Evolutionary conservation across 1,139 yeast genomes (phyloP).

Genomic region (Protomyces gravidus): DNA sequence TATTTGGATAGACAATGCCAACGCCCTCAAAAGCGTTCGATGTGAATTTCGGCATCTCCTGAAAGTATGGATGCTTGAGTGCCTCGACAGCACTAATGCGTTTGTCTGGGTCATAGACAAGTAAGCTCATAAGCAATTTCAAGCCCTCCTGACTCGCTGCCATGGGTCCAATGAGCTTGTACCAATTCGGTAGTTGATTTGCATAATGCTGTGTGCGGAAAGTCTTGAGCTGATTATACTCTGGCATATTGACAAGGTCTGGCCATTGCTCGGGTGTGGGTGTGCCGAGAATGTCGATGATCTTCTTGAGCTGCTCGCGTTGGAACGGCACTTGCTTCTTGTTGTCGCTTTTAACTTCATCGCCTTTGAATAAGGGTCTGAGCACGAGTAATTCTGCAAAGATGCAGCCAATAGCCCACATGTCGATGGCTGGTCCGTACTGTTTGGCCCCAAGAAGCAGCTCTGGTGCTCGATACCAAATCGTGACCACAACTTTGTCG

Average conservation of each 20-base stretch:
- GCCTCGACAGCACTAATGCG: conserved; percentile 82
- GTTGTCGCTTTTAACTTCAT: conserved; percentile 91
- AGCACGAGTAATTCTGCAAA: conserved; percentile 84
- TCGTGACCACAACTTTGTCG: conserved; percentile 95
- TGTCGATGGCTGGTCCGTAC: conserved; percentile 83
- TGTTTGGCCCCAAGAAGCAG: conserved; percentile 83
- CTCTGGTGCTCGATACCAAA: conserved; percentile 98
- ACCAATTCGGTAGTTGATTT: conserved; percentile 75
- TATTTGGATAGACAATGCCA: conserved; percentile 19
- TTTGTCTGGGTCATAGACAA: conserved; percentile 70
- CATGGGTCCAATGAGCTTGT: conserved; percentile 58
- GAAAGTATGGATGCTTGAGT: conserved; percentile 69
- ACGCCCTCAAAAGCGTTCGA: conserved; percentile 22
- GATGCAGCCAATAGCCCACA: conserved; percentile 98
- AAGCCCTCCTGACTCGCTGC: conserved; percentile 68
- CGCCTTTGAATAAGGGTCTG: conserved; percentile 94
- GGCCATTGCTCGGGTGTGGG: conserved; percentile 75
- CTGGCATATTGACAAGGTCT: conserved; percentile 73
- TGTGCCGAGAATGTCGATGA: conserved; percentile 83
- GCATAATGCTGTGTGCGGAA: conserved; percentile 54
- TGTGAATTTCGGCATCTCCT: conserved; percentile 65
- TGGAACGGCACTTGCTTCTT: conserved; percentile 92
- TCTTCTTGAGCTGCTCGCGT: conserved; percentile 82
- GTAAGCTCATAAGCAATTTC: conserved; percentile 66
- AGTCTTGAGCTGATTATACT: conserved; percentile 62